Evolutionary conservation across 176 grass and related monocot genomes (phyloP), one percentile per base, ranked within the genome.

Genomic region (Coix lacrymajobi): DNA sequence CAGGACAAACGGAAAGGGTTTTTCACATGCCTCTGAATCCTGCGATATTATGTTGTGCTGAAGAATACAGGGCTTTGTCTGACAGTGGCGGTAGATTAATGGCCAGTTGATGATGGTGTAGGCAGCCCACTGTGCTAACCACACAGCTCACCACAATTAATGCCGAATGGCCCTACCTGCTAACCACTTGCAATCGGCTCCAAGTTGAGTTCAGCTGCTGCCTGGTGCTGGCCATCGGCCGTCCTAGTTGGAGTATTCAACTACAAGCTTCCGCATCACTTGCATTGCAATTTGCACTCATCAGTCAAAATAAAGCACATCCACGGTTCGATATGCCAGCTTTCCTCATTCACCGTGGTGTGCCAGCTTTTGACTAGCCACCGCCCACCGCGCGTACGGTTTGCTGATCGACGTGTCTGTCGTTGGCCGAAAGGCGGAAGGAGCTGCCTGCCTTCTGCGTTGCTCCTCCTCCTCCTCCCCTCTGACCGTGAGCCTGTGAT

Each of bases 51-150:
- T 45, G 45, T n/a, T 73, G 24, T 13, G 5, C 22, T 32, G 29
- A 89, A 33, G 38, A 69, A 41, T 25, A 29, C 77, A 71, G 43
- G 16, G 54, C 6, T n/a, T n/a, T 46, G 24, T 22, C 52, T 66
- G 83, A 71, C 71, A 22, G 37, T 72, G 15, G 62, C 40, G 22
- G 1, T 29, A 78, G 79, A 66, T 82, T 45, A 77, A 76, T 81
- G 32, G 31, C 38, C 43, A 36, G 49, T 71, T 26, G 73, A 11
- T 26, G 73, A 11, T 46, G 12, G 54, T 73, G 86, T 64, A 34
- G 54, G 41, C 64, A 32, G 40, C 24, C 51, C 17, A 63, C 54
- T 38, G 32, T 65, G 87, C 69, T 89, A 76, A 68, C 39, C 62
- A 31, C 51, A 31, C 62, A 40, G 16, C 48, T 75, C 37, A 45